Percentiles rank a stretch among this genome's conserved stretches.
Evolutionary conservation across 345 rosid species (phyloP).

Genomic region (Iberis pinnata): DNA sequence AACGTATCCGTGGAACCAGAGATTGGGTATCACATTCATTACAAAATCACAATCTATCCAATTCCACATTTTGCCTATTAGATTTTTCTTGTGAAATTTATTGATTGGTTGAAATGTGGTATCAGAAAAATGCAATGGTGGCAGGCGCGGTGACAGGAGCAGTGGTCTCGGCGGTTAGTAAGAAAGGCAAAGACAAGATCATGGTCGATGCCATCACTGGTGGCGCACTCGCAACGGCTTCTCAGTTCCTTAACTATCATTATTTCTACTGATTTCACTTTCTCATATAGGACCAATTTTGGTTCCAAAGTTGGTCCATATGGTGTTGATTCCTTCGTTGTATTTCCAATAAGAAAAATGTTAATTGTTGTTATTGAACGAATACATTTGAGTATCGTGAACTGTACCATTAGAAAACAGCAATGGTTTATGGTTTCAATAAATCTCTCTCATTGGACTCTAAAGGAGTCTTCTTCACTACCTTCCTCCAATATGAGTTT

Average conservation of each 20-base stretch:
- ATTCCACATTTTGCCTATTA: background rate
- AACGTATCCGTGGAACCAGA: conserved; percentile 59
- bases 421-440: too few species aligned
- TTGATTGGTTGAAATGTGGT: background rate
- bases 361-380: too few species aligned
- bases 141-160: conserved; percentile 85
- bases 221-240: conserved; percentile 77
- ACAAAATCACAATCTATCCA: too few species aligned
- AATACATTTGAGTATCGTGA: too few species aligned
- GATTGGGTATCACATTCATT: conserved; percentile 58
- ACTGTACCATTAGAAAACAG: too few species aligned
- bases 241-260: conserved; percentile 52
- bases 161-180: conserved; percentile 47
- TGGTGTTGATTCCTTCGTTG: too few species aligned
- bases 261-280: conserved; percentile 36
- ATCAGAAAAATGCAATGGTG: conserved; percentile 83
- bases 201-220: conserved; percentile 63
- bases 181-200: conserved; percentile 44
- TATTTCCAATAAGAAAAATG: too few species aligned
- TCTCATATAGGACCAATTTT: too few species aligned
- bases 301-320: too few species aligned
- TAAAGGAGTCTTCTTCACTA: too few species aligned
- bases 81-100: background rate
- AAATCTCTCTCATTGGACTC: too few species aligned
- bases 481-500: too few species aligned